Percentiles rank a stretch among this genome's conserved stretches.
Conservation (phyloP, 768 basidiomycete genomes). For the Pisolithus sp. region DNA sequence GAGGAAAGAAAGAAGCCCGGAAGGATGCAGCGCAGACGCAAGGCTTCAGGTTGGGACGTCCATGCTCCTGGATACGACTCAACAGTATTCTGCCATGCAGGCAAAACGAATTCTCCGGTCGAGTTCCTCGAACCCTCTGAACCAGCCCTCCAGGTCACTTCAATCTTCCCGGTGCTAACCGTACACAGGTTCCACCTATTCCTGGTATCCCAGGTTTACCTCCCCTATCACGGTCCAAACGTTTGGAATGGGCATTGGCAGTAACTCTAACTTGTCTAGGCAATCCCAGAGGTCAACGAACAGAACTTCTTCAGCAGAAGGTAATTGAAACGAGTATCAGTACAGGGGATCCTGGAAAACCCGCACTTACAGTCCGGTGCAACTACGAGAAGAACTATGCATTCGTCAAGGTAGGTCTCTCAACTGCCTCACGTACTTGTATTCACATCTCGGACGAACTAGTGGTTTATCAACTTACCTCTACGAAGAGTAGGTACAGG, state of each 20-base stretch:
- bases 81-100: conserved; percentile 90
- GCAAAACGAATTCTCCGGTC: conserved; percentile 70
- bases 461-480: conserved; percentile 86
- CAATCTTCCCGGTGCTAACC: conserved; percentile 92
- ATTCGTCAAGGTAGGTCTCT: conserved; percentile 79
- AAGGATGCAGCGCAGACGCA: conserved; percentile 58
- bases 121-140: conserved; percentile 7
- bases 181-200: conserved; percentile 81
- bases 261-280: conserved; percentile 83
- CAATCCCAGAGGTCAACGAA: conserved; percentile 85
- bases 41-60: conserved; percentile 94
- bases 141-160: conserved; percentile 63
- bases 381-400: conserved; percentile 99
- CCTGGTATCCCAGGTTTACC: conserved; percentile 76
- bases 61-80: conserved; percentile 93
- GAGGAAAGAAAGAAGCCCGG: too few species aligned
- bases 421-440: neutral
- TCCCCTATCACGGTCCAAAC: conserved; percentile 79
- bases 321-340: conserved; percentile 92
- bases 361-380: conserved; percentile 89
- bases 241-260: conserved; percentile 81
- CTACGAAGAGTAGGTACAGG: conserved; percentile 98
- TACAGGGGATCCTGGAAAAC: conserved; percentile 78
- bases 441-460: conserved; percentile 11
- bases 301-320: conserved; percentile 95